Conservation (phyloP, 352 stramenopile genomes). For the Phytophthora pinifolia region DNA sequence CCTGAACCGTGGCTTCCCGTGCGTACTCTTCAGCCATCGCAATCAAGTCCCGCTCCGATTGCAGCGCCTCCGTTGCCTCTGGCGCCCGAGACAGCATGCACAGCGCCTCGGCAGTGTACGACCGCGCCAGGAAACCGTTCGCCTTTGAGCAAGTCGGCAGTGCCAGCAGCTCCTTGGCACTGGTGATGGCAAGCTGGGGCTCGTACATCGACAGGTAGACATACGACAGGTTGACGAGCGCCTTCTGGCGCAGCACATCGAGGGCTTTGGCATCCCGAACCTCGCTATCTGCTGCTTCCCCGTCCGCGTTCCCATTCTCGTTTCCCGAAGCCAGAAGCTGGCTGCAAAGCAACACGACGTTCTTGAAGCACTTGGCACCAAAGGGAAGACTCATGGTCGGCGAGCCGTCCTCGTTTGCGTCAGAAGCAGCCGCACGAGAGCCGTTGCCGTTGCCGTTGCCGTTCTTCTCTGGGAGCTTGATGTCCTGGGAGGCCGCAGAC, state of each 20-base stretch:
- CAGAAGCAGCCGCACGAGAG: slow-evolving; percentile 23
- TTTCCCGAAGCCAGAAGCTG: slow-evolving; percentile 59
- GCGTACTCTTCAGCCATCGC: slow-evolving; percentile 78
- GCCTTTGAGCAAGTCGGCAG: slow-evolving; percentile 69
- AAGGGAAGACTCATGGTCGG: slow-evolving; percentile 87
- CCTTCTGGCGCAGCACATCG: slow-evolving; percentile 80
- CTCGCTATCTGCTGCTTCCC: slow-evolving; percentile 29
- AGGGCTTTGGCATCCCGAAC: slow-evolving; percentile 52
- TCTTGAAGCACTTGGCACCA: slow-evolving; percentile 89
- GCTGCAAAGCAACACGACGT: slow-evolving; percentile 80
- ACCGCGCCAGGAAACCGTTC: slow-evolving; percentile 79
- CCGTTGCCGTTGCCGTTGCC: slow-evolving; percentile 46
- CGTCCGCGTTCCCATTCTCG: slow-evolving; percentile 32
- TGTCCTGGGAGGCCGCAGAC: slow-evolving; percentile 57
- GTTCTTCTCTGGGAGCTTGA: slow-evolving; percentile 66
- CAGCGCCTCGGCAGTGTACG: slow-evolving; percentile 89
- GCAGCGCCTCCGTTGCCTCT: slow-evolving; percentile 74
- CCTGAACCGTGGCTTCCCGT: slow-evolving; percentile 73
- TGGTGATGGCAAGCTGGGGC: slow-evolving; percentile 86
- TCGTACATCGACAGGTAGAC: slow-evolving; percentile 92
- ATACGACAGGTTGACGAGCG: slow-evolving; percentile 87
- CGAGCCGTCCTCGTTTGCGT: slow-evolving; percentile 38
- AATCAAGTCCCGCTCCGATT: slow-evolving; percentile 76
- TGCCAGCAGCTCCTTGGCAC: slow-evolving; percentile 73
- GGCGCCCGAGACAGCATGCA: slow-evolving; percentile 85